Percentiles rank a stretch among this genome's conserved stretches.
Evolutionary conservation across 2,329 filamentous ascomycete species (phyloP).

Genomic region (Thielaviopsis punctulata): DNA sequence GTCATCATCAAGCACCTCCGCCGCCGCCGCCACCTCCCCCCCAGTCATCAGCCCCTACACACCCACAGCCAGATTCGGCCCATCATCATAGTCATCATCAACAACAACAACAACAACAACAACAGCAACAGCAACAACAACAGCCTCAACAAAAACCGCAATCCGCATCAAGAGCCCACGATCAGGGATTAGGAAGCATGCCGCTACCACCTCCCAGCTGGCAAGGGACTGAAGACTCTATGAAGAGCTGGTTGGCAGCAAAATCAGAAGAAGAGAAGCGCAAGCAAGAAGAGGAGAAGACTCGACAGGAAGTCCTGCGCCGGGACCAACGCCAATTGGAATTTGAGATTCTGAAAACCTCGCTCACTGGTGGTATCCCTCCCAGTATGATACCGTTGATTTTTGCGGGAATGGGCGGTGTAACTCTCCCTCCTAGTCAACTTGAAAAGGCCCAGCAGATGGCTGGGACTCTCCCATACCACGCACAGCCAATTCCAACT

Average conservation of each 20-base stretch:
- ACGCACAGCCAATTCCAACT: constrained; percentile 17
- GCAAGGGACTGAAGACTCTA: constrained; percentile 51
- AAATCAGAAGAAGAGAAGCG: constrained; percentile 58
- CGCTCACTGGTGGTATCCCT: constrained; percentile 51
- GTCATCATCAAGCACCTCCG: constrained; percentile 15
- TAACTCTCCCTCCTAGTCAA: constrained; percentile 39
- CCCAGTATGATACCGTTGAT: constrained; percentile 59
- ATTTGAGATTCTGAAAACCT: constrained; percentile 53
- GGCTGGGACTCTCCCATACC: constrained; percentile 20
- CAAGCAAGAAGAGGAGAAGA: constrained; percentile 58
- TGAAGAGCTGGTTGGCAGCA: constrained; percentile 53
- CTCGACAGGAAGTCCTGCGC: constrained; percentile 44
- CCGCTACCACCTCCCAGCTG: constrained; percentile 49
- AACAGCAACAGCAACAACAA: too few species aligned
- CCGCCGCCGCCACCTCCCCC: background rate
- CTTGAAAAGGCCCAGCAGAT: constrained; percentile 53
- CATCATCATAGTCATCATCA: constrained; percentile 13
- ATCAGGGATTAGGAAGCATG: constrained; percentile 30
- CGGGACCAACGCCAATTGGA: constrained; percentile 59
- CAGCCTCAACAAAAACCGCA: background rate
- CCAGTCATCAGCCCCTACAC: background rate
- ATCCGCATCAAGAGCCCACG: constrained; percentile 11
- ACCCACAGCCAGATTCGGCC: background rate
- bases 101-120: constrained; percentile 14
- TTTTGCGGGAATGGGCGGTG: constrained; percentile 54